phyloP scores from a whole-genome alignment of 495 filamentous ascomycete genomes.

The Tuber indicum region DNA sequence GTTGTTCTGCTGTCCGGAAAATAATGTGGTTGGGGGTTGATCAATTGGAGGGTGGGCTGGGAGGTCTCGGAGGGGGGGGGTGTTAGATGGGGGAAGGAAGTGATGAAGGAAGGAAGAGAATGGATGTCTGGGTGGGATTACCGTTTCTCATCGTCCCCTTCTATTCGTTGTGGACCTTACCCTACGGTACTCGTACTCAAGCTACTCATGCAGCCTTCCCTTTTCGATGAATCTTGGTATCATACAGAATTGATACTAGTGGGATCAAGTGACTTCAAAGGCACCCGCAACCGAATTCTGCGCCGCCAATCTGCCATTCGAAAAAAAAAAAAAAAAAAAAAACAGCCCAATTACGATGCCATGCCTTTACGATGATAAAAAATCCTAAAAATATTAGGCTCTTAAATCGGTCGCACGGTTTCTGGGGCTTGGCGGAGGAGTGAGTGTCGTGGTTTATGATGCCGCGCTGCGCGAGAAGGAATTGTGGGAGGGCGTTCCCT shows the following conservation, averaged over 20 bases:
- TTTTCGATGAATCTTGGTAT: conserved; percentile 13
- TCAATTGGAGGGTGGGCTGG: neutral
- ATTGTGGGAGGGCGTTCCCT: neutral
- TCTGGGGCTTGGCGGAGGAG: conserved; percentile 10
- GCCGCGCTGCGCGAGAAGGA: conserved; percentile 1
- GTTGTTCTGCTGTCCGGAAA: neutral
- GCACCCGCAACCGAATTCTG: conserved; percentile 31
- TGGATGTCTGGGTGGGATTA: neutral
- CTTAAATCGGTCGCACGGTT: conserved; percentile 11
- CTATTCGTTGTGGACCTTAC: neutral
- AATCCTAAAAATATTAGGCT: conserved; percentile 24
- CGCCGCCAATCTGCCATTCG: conserved; percentile 9
- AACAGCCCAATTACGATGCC: neutral
- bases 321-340: neutral
- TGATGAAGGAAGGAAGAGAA: neutral
- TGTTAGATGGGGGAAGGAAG: neutral
- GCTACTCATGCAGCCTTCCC: conserved; percentile 21
- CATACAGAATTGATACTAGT: neutral
- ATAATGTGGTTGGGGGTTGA: neutral
- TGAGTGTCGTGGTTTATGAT: conserved; percentile 17
- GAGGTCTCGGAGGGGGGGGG: neutral
- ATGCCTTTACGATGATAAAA: neutral
- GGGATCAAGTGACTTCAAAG: conserved; percentile 36
- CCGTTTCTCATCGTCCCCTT: neutral
- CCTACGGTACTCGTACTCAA: too few species aligned